phyloP scores from a whole-genome alignment of 2,329 filamentous ascomycete species.

The Fragosphaeria purpurea region DNA sequence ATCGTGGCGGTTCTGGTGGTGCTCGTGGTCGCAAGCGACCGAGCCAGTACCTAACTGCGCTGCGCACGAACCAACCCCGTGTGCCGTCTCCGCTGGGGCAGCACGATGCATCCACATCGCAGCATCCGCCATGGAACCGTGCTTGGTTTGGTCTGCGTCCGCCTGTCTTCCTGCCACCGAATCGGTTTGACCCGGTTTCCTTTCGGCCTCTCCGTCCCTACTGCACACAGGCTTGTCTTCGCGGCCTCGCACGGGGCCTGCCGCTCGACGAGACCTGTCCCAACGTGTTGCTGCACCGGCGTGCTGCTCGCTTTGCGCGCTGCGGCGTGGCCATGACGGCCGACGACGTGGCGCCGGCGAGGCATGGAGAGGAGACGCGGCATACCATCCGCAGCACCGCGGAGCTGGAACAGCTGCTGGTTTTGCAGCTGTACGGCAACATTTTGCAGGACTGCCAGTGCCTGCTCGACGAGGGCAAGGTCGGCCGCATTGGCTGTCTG shows the following conservation, averaged over 20 bases:
- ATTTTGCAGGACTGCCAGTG: not conserved
- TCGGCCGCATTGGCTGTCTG: slow-evolving; percentile 7
- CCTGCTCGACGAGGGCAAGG: not conserved
- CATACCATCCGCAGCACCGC: not conserved
- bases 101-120: not conserved
- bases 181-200: not conserved
- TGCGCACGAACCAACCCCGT: not conserved
- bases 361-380: not conserved
- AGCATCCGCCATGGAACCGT: not conserved
- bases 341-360: not conserved
- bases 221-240: slow-evolving; percentile 6
- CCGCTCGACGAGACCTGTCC: not conserved
- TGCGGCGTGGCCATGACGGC: not conserved
- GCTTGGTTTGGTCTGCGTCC: not conserved
- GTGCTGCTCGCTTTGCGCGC: not conserved
- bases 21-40: not conserved
- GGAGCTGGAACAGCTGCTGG: not conserved
- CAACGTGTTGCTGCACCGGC: not conserved
- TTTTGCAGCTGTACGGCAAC: not conserved
- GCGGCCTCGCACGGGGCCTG: not conserved
- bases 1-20: not conserved
- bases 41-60: not conserved
- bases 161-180: not conserved
- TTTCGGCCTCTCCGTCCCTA: not conserved
- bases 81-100: not conserved